Evolutionary conservation across 768 basidiomycete genomes (phyloP).

Genomic region (Leccinum boreale): DNA sequence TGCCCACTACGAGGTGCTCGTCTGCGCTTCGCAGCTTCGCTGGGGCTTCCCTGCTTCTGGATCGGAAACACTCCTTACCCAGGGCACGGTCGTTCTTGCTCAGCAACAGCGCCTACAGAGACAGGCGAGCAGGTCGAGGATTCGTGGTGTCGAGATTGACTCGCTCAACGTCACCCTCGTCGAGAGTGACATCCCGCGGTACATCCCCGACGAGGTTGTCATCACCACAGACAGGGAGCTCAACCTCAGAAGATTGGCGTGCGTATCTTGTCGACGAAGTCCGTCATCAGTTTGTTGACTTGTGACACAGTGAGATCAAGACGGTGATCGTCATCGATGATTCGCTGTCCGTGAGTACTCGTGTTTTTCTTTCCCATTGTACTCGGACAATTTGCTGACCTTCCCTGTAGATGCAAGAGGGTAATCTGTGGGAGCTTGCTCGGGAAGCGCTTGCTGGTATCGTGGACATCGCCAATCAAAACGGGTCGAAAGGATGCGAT

Average conservation of each 20-base stretch:
- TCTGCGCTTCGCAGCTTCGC: constrained; percentile 33
- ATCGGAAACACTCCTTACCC: constrained; percentile 12
- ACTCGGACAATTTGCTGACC: not conserved
- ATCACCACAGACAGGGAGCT: constrained; percentile 19
- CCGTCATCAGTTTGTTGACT: not conserved
- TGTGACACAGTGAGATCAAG: constrained; percentile 33
- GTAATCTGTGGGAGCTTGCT: constrained; percentile 36
- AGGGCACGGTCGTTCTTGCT: constrained; percentile 32
- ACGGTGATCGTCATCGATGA: constrained; percentile 42
- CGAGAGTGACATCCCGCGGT: constrained; percentile 28
- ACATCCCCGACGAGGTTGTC: constrained; percentile 13
- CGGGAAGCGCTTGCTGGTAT: constrained; percentile 42
- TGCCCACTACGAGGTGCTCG: constrained; percentile 33
- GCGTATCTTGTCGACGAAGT: constrained; percentile 7
- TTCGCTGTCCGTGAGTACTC: constrained; percentile 33
- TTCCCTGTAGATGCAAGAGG: constrained; percentile 37
- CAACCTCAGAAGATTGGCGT: constrained; percentile 6
- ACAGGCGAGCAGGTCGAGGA: not conserved
- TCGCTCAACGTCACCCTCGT: constrained; percentile 25
- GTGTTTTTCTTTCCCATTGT: not conserved
- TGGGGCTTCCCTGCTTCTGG: constrained; percentile 26
- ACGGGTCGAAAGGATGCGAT: constrained; percentile 39
- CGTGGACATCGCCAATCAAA: constrained; percentile 34
- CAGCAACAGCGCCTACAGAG: constrained; percentile 19
- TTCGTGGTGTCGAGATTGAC: constrained; percentile 13